Conservation (phyloP, 1,284 basidiomycete genomes). For the Puccinia novopanici region DNA sequence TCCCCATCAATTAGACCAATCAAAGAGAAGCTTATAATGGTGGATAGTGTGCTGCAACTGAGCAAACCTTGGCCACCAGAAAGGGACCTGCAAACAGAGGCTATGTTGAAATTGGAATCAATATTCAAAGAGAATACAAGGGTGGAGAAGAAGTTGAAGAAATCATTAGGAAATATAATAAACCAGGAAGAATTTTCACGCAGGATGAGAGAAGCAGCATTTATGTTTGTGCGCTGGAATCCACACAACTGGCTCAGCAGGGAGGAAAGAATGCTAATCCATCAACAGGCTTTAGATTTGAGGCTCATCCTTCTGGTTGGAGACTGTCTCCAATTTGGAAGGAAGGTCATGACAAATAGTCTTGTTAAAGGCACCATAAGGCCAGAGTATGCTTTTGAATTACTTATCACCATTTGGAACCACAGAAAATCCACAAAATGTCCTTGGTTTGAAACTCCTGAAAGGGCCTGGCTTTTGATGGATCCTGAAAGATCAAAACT, state of each 20-base stretch:
- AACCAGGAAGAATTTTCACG: not conserved
- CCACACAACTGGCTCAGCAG: not conserved
- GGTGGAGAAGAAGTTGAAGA: not conserved
- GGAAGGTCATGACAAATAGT: not conserved
- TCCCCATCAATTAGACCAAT: not conserved
- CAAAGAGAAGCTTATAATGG: not conserved
- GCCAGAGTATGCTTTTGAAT: not conserved
- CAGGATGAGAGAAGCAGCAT: no score
- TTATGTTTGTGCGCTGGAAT: not conserved
- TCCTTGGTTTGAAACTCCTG: constrained; percentile 1
- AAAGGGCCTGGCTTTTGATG: constrained; percentile 22
- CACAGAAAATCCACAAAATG: not conserved
- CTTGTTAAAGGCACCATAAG: not conserved
- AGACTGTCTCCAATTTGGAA: constrained; percentile 20
- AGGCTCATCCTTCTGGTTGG: constrained; percentile 7
- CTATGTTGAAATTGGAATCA: not conserved
- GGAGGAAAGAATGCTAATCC: not conserved
- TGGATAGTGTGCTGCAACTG: not conserved
- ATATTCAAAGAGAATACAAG: not conserved
- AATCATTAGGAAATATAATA: not conserved
- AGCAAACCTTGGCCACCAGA: constrained; percentile 13
- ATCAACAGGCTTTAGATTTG: constrained; percentile 16
- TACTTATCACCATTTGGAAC: not conserved
- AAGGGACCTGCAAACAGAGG: not conserved
- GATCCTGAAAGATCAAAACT: not conserved